phyloP scores from a whole-genome alignment of 2,329 filamentous ascomycete genomes.

The Fusarium praegraminearum region DNA sequence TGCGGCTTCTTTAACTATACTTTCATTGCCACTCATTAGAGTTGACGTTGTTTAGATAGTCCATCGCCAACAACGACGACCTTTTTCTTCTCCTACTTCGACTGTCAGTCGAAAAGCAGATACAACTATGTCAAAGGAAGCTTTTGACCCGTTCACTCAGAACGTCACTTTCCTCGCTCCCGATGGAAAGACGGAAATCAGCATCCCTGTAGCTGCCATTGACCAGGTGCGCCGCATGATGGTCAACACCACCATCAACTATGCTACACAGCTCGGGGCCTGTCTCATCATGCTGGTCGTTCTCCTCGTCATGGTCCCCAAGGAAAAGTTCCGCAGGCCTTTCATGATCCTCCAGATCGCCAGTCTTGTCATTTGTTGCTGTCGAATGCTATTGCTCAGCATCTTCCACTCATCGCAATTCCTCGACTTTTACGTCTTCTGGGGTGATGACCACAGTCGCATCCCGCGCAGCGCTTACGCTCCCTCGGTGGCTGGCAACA shows the following conservation, averaged over 20 bases:
- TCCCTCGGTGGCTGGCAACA: slow-evolving; percentile 55
- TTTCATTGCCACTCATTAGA: slow-evolving; percentile 1
- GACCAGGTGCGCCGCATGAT: slow-evolving; percentile 51
- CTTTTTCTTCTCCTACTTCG: not conserved
- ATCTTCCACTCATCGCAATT: slow-evolving; percentile 72
- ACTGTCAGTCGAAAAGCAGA: not conserved
- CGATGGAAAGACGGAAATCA: slow-evolving; percentile 50
- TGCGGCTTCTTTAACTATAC: slow-evolving; percentile 4
- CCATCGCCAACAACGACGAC: slow-evolving; percentile 1
- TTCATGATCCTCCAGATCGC: slow-evolving; percentile 75
- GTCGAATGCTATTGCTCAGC: slow-evolving; percentile 68
- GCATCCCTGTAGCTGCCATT: slow-evolving; percentile 51
- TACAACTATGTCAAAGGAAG: slow-evolving; percentile 37
- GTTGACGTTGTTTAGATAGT: slow-evolving; percentile 3
- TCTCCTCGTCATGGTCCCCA: slow-evolving; percentile 74
- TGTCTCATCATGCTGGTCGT: slow-evolving; percentile 73
- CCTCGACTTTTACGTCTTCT: slow-evolving; percentile 70
- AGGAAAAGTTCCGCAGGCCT: slow-evolving; percentile 71
- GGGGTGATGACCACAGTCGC: slow-evolving; percentile 64
- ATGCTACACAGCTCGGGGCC: slow-evolving; percentile 77
- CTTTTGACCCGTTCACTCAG: slow-evolving; percentile 55
- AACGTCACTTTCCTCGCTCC: slow-evolving; percentile 51
- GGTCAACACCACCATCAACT: slow-evolving; percentile 67
- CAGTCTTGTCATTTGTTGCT: slow-evolving; percentile 69
- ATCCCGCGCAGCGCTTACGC: slow-evolving; percentile 57